Conservation (phyloP, 257 asterid genomes). For the Solanum peruvianum region DNA sequence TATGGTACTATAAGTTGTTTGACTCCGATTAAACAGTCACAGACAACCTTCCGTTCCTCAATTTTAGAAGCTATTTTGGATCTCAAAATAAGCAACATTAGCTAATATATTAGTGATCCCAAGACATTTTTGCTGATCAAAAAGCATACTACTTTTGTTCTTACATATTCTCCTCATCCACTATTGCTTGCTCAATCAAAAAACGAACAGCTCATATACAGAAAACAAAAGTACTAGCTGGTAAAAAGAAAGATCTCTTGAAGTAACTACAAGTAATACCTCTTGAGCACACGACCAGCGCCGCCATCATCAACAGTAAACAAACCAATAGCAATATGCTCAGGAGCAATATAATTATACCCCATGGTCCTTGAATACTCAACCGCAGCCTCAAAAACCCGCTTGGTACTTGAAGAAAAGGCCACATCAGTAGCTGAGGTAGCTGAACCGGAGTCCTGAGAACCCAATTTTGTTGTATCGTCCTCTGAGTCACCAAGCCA, state of each 20-base stretch:
- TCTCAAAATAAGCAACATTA: not conserved
- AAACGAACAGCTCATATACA: not conserved
- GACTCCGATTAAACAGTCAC: not conserved
- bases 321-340: constrained; percentile 87
- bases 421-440: constrained; percentile 76
- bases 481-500: constrained; percentile 31
- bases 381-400: constrained; percentile 92
- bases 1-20: not conserved
- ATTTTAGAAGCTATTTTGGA: not conserved
- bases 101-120: not conserved
- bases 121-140: not conserved
- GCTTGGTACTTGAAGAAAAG: constrained; percentile 56
- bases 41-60: not conserved
- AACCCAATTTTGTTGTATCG: not conserved
- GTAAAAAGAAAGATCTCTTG: not conserved
- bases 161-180: not conserved
- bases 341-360: constrained; percentile 81
- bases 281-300: constrained; percentile 65
- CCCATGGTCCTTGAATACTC: constrained; percentile 91
- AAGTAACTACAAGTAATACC: constrained; percentile 23
- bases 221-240: not conserved
- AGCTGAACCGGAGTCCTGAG: constrained; percentile 19
- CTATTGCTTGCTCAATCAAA: not conserved
- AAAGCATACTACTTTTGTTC: not conserved
- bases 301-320: constrained; percentile 87